These are phyloP conservation scores for Iberis amara DNA, from an alignment of 441 rosid species.

Conservation along the genomic window DNA sequence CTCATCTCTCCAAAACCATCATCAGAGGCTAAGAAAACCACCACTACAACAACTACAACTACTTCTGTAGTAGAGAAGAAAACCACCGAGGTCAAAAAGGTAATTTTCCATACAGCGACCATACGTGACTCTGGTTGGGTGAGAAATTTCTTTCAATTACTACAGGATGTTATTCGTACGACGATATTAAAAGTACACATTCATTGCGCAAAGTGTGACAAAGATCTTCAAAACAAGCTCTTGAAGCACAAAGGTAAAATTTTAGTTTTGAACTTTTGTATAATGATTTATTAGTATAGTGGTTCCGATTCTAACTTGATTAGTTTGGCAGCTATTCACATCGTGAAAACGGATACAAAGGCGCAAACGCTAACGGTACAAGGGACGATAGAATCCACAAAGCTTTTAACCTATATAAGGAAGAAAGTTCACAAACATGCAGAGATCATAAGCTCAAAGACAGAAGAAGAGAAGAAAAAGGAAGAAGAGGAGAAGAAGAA, in stretches of 20 bases:
- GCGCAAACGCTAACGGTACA: conserved; percentile 58
- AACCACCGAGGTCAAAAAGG: conserved; percentile 45
- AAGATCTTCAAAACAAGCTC: conserved; percentile 48
- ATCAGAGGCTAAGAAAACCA: conserved; percentile 29
- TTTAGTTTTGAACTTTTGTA: background rate
- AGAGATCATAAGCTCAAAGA: conserved; percentile 45
- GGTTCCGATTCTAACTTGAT: conserved; percentile 2
- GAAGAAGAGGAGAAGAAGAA: conserved; percentile 28
- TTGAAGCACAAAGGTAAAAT: conserved; percentile 47
- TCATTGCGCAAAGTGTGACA: conserved; percentile 67
- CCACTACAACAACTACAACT: conserved; percentile 22
- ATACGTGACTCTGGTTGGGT: no score
- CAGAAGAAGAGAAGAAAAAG: conserved; percentile 33
- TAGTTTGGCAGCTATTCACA: conserved; percentile 47
- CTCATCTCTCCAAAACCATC: conserved; percentile 49
- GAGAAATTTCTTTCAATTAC: background rate
- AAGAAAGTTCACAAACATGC: conserved; percentile 64
- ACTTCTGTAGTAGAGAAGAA: conserved; percentile 29
- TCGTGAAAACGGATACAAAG: conserved; percentile 55
- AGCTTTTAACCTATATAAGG: conserved; percentile 44
- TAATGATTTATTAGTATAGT: background rate
- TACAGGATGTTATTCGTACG: conserved; percentile 40
- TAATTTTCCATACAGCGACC: no score
- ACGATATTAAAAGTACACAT: conserved; percentile 53
- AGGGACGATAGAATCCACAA: conserved; percentile 55